Evolutionary conservation across 2,329 filamentous ascomycete genomes (phyloP), one percentile per base, ranked within the genome.

Genomic region (Penicillium expansum): DNA sequence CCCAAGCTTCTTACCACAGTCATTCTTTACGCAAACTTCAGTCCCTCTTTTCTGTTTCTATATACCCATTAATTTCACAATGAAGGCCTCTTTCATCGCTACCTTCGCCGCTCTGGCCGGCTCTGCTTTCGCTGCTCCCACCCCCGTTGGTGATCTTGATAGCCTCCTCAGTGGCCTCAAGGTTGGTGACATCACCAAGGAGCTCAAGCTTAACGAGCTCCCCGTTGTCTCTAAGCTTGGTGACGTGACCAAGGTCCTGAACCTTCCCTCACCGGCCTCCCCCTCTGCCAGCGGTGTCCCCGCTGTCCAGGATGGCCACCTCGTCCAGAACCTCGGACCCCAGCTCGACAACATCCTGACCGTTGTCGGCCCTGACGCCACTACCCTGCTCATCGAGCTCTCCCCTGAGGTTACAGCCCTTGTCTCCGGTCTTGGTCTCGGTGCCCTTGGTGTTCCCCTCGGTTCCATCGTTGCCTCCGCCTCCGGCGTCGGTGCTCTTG

Each of bases 271-370:
- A 48, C 29, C 45, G 10, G n/a, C 57, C 48, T 38, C 58, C 37
- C 22, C 63, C 59, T 42, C 63, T 43, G n/a, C 59, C 42, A 43
- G 41, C 52, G 33, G 44, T 49, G 32, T 55, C 38, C 58, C 59
- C 52, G 56, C 57, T 43, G 42, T 37, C 49, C 52, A 64, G 55
- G 61, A 60, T 39, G 70, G 71, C 14, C 63, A 72, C 45, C 18
- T 74, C 37, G 20, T 65, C 35, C 51, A 57, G 29, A 39, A 64
- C 52, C 62, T 66, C 30, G 67, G 66, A 38, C 69, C 69, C 41
- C 62, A 70, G 58, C 60, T 67, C 54, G 59, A 71, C 59, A 63
- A 69, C 59, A 60, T 69, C 48, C 64, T 74, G 43, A 66, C 65
- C 29, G 68, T 73, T 53, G 62, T 62, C 20, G 71, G 70, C 39